Base-by-base conservation (phyloP, 495 filamentous ascomycete species). In the Talaromyces borbonicus region DNA sequence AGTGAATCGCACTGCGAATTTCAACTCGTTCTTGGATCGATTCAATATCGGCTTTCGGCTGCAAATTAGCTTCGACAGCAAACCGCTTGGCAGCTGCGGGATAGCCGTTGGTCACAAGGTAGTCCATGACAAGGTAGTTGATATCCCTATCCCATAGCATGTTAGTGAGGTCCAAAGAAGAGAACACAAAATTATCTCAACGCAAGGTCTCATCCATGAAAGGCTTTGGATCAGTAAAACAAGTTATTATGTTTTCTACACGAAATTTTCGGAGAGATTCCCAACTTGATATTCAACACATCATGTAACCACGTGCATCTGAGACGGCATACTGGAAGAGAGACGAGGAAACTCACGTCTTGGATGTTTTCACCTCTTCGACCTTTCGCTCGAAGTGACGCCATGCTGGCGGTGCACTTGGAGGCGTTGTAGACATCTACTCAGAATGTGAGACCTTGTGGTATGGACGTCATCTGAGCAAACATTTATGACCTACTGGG, bases 261-360 rank as follows among this genome's bases (percentile, higher is more conserved):
- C 68, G 60, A 49, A 62, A 29, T 54, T 64, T 84, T 98, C 84
- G 79, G 92, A 99, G 92, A 99, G 92, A 99, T 99, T 99, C 93
- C 92, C 92, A 97, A 90, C 90, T 90, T 90, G 81, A 81, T 71
- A 73, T 71, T 69, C 62, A 60, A 75, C 76, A 55, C 92, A 96
- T 96, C 88, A 92, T 90, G 47, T 59, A 47, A 52, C 31, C 14
- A 23, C 20, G 18, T 41, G 37, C 18, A 43, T 36, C 35, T 47
- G 32, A 25, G 20, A 33, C 25, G 33, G 22, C 35, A 47, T n/a
- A n/a, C n/a, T n/a, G n/a, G n/a, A n/a, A n/a, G n/a, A 44, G 40
- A 49, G 25, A 31, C 33, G 19, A 32, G 46, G 46, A 32, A 25
- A 72, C 85, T 70, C 82, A 97, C 92, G 79, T 84, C 66, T 96